Evolutionary conservation across 352 stramenopile genomes (phyloP), one percentile per base, ranked within the genome.

Genomic region (Phytophthora pinifolia): DNA sequence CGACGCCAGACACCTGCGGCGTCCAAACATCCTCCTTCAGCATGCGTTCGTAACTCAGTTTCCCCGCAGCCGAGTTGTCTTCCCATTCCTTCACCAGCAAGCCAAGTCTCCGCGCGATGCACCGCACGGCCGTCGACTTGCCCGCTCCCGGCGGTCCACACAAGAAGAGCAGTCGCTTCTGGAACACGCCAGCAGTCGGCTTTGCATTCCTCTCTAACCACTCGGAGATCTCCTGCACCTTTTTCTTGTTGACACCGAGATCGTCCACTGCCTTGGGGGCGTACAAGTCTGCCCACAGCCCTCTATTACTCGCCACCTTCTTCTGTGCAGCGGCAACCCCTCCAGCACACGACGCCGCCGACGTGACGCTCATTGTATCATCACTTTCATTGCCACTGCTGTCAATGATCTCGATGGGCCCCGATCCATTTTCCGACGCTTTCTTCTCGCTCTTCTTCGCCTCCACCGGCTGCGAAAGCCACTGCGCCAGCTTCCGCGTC

Each of bases 201-300:
- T 38, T 41, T 18, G 72, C 52, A 43, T 80, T 81, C 3, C 32
- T 33, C 8, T 53, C 32, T 0, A 95, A 36, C 85, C 85, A 95
- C 7, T 78, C 70, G 9, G 61, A 71, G 1, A 95, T 70, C 51
- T 92, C 80, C 29, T 86, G 68, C 9, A 84, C 53, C 60, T 95
- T 95, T 46, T 91, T 92, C 63, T 88, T 90, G 54, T 89, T 86
- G 15, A 95, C 67, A 46, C 81, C 89, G 2, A 95, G 58, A 1
- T 95, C 74, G n/a, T 86, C 76, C 6, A 86, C 62, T 3, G 50
- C 63, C 15, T 65, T 59, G 0, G 81, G 78, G 1, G 47, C 42
- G 37, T 79, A 71, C 12, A 66, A 38, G 31, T 89, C 79, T 7
- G 62, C 54, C 85, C 81, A 95, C 4, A 92, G 47, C 9, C 37